Evolutionary conservation across 2,329 filamentous ascomycete genomes (phyloP), one percentile per base, ranked within the genome.

Genomic region (Xylaria arbuscula): DNA sequence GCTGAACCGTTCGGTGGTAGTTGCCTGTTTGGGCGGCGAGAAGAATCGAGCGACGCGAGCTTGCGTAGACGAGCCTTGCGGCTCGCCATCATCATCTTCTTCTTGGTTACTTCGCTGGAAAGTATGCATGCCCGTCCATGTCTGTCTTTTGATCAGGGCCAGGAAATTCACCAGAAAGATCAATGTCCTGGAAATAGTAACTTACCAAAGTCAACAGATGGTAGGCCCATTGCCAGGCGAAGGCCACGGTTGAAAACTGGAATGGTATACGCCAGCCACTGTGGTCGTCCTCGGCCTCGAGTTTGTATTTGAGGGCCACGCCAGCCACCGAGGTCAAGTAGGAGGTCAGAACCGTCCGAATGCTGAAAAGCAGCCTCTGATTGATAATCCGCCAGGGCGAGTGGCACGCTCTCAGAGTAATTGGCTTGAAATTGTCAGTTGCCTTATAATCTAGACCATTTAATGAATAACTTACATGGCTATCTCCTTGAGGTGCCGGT

Each of bases 41-140:
- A 87, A 79, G 70, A 76, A 72, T 3, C 75, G 78, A 66, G 85
- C 72, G 60, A 83, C 69, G 42, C 70, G 76, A 24, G 78, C 71
- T 81, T 82, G 72, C 78, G 76, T 9, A 75, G 74, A 40, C 75
- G 80, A 68, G 77, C 79, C 71, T 17, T 70, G 64, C 17, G 72
- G 70, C 7, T 76, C 72, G 48, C 71, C 63, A 1, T 76, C 72
- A 45, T 71, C 63, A 2, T 72, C 62, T 40, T 78, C 73, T 0
- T 83, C 80, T 9, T 78, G 72, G 10, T 69, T 63, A 22, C 82
- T 78, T 0, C 84, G 84, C 60, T 82, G 82, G 73, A 85, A 82
- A 34, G 86, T 78, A 71, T 87, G 85, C 56, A 85, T 85, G 58
- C 83, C 84, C 0, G 84, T 86, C 85, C 85, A 87, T 34, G 77